Evolutionary conservation across 495 filamentous ascomycete species (phyloP), one percentile per base, ranked within the genome.

Genomic region (Corynascus novoguineensis): DNA sequence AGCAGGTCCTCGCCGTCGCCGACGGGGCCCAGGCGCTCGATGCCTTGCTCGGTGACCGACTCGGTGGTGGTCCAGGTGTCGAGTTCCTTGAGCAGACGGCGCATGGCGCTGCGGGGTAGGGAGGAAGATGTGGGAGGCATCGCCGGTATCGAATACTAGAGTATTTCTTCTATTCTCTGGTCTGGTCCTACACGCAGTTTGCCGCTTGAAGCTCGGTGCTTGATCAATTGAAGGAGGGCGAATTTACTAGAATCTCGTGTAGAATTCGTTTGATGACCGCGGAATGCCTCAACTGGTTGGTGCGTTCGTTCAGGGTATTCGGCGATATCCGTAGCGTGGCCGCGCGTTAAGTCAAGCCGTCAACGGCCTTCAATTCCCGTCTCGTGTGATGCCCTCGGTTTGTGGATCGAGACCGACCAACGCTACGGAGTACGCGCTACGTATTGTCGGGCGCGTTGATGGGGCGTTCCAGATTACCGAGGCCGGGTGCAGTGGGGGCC

Each of bases 1-100:
- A 90, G 70, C 31, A 96, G 68, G 64, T 92, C 81, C 32, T 84
- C n/a, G n/a, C n/a, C 81, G 55, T 91, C 87, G 58, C 71, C 72
- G 44, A 85, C 72, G 12, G 88, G 89, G 5, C 83, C 82, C 4
- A 95, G 83, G 47, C 84, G 77, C 68, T 78, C 71, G 61, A 81
- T 71, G 14, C 75, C 71, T 54, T 59, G 61, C 53, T 79, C 76
- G 38, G 61, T 59, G 32, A 60, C 53, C 45, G 58, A 49, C 58
- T 74, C 75, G 65, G 61, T 59, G 49, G 68, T 65, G 50, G 40
- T 60, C 74, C 75, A 74, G n/a, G 54, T 64, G 11, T 65, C 64
- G 19, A 77, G 61, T 60, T 79, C 76, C 42, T 71, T 73, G 5
- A 75, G 49, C 45, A 79, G 65, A 15, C 76, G 73, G 51, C 72